These are phyloP conservation scores for Pseudonitzschia delicatissima DNA, from an alignment of 108 stramenopile genomes.

Conservation along the genomic window DNA sequence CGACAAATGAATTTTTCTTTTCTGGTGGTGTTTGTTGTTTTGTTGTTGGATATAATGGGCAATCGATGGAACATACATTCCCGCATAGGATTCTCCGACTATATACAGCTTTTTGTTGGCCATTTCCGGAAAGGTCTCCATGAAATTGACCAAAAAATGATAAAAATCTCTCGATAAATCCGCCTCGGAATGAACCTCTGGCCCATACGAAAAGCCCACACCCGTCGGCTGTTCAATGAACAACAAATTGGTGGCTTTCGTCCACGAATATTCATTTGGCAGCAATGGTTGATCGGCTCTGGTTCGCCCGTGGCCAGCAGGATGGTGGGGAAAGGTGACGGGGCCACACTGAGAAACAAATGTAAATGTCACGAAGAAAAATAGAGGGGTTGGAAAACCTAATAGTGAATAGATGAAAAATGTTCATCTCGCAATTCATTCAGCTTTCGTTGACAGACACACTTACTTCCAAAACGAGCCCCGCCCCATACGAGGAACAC, in stretches of 20 bases:
- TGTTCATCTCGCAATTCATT: neutral
- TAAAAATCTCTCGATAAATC: slow-evolving; percentile 45
- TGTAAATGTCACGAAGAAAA: neutral
- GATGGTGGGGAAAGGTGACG: slow-evolving; percentile 27
- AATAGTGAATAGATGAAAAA: neutral
- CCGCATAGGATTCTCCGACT: slow-evolving; percentile 87
- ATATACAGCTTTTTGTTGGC: slow-evolving; percentile 61
- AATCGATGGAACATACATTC: slow-evolving; percentile 72
- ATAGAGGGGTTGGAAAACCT: no score
- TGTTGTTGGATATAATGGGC: slow-evolving; percentile 58
- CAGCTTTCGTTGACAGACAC: no score
- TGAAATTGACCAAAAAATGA: slow-evolving; percentile 49
- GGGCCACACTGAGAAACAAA: slow-evolving; percentile 22
- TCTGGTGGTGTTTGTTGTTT: slow-evolving; percentile 18
- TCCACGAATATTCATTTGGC: slow-evolving; percentile 39
- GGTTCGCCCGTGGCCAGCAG: slow-evolving; percentile 26
- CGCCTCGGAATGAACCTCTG: slow-evolving; percentile 38
- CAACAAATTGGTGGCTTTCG: slow-evolving; percentile 57
- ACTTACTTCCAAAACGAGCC: slow-evolving; percentile 43
- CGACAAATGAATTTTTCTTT: slow-evolving; percentile 32
- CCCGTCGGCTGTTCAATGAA: slow-evolving; percentile 80
- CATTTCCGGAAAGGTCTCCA: slow-evolving; percentile 21
- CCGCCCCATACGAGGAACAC: slow-evolving; percentile 47
- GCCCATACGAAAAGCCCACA: slow-evolving; percentile 69
- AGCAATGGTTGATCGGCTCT: slow-evolving; percentile 14